Percentiles rank a stretch among this genome's conserved stretches.
Evolutionary conservation across 352 stramenopile species (phyloP).

Genomic region (Aphanomyces stellatus): DNA sequence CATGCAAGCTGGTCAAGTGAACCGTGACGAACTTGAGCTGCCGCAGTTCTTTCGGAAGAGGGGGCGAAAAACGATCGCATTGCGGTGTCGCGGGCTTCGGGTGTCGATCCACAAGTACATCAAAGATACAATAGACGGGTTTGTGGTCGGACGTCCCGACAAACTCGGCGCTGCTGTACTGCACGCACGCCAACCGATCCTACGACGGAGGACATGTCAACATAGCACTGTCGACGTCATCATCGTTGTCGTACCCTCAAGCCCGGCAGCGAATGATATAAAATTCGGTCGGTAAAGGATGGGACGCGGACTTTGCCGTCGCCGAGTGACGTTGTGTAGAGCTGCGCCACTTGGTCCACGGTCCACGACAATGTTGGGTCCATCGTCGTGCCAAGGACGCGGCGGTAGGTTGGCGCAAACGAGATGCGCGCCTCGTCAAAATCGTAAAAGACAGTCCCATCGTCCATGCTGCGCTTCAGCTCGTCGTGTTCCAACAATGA

Average conservation of each 20-base stretch:
- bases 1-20: neutral
- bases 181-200: constrained; percentile 46
- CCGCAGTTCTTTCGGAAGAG: neutral
- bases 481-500: constrained; percentile 48
- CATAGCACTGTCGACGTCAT: neutral
- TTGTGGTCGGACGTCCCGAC: constrained; percentile 80
- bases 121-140: constrained; percentile 57
- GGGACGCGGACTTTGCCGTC: constrained; percentile 59
- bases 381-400: constrained; percentile 51
- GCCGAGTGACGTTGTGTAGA: constrained; percentile 63
- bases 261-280: constrained; percentile 65
- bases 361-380: neutral
- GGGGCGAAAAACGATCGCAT: too few species aligned
- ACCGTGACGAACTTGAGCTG: neutral
- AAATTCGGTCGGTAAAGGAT: constrained; percentile 84
- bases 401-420: constrained; percentile 76
- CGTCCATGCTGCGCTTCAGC: constrained; percentile 46
- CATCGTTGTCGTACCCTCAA: constrained; percentile 12
- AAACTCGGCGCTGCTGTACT: constrained; percentile 69
- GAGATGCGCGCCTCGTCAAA: constrained; percentile 62
- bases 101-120: constrained; percentile 23
- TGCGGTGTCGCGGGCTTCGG: neutral
- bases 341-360: neutral
- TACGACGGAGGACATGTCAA: neutral
- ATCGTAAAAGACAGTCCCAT: constrained; percentile 64